Evolutionary conservation across 768 basidiomycete genomes (phyloP).

Genomic region (Lepiota brunneoincarnata): DNA sequence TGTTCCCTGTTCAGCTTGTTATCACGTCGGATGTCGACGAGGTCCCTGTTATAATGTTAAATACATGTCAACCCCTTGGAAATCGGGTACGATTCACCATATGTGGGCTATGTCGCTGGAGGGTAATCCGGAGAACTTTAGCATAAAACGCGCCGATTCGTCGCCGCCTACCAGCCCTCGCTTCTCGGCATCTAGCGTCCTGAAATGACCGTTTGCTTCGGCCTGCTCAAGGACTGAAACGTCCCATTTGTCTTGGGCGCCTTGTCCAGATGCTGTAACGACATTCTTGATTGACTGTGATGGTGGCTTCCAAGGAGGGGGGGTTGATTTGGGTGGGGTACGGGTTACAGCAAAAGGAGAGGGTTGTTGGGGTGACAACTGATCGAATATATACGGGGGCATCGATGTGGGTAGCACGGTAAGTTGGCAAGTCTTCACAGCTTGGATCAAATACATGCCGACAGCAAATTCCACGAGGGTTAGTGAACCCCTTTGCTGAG

Average conservation of each 20-base stretch:
- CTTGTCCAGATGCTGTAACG: background rate
- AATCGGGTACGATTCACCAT: conserved; percentile 27
- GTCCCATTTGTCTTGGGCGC: conserved; percentile 1
- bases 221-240: conserved; percentile 11
- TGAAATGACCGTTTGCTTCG: conserved; percentile 30
- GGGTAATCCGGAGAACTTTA: conserved; percentile 22
- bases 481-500: conserved; percentile 53
- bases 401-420: conserved; percentile 28
- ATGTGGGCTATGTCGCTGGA: conserved; percentile 34
- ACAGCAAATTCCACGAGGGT: conserved; percentile 68
- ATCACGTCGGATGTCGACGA: conserved; percentile 32
- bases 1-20: conserved; percentile 32
- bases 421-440: conserved; percentile 31
- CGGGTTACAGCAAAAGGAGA: conserved; percentile 5
- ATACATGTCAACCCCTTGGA: background rate
- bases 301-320: conserved; percentile 7
- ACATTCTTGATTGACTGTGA: conserved; percentile 1
- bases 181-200: conserved; percentile 25
- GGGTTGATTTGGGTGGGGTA: conserved; percentile 6
- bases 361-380: conserved; percentile 18
- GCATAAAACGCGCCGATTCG: conserved; percentile 29
- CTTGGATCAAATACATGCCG: conserved; percentile 63
- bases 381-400: conserved; percentile 27
- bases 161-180: conserved; percentile 32
- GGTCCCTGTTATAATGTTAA: conserved; percentile 22